Evolutionary conservation across 495 filamentous ascomycete species (phyloP).

Genomic region (Baudoinia panamericana): DNA sequence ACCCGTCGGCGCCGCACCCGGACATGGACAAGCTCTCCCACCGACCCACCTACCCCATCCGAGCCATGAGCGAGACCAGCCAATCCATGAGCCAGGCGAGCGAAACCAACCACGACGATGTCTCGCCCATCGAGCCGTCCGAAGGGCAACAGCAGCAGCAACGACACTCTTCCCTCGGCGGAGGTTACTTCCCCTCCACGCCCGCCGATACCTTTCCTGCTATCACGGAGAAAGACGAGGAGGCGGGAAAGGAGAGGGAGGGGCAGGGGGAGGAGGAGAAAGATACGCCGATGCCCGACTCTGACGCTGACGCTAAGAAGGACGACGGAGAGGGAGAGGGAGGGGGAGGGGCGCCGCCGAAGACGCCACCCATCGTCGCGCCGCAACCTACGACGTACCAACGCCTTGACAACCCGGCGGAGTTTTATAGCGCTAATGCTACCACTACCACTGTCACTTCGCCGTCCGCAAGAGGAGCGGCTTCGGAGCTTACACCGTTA

Average conservation of each 20-base stretch:
- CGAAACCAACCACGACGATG: conserved; percentile 15
- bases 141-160: conserved; percentile 12
- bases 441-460: no score
- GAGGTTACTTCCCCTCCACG: conserved; percentile 42
- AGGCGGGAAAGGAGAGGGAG: conserved; percentile 11
- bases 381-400: background rate
- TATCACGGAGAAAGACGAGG: conserved; percentile 8
- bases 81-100: background rate
- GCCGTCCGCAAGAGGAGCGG: no score
- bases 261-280: no score
- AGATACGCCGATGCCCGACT: background rate
- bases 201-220: conserved; percentile 30
- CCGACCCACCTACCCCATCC: background rate
- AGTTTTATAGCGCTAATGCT: no score
- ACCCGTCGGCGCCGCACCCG: background rate
- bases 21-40: no score
- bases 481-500: no score
- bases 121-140: conserved; percentile 31
- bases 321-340: no score
- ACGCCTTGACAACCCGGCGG: no score
- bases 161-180: conserved; percentile 33
- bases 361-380: background rate
- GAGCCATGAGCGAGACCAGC: background rate
- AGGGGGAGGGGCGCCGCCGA: no score
- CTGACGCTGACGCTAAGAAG: no score